phyloP scores from a whole-genome alignment of 2,329 filamentous ascomycete genomes.

The Aureobasidium sp. region DNA sequence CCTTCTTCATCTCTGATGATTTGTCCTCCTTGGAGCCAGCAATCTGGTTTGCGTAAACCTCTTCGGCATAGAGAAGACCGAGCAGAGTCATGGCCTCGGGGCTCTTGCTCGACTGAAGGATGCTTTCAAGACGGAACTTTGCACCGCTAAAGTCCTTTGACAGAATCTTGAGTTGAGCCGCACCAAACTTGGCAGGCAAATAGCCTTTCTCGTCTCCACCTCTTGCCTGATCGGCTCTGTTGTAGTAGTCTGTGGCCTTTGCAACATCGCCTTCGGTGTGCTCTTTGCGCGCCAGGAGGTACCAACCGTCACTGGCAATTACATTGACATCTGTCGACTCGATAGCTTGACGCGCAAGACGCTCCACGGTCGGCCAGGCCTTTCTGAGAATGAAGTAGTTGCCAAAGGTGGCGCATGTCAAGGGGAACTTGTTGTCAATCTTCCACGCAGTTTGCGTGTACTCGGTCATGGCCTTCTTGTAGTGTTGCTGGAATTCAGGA shows the following conservation, averaged over 20 bases:
- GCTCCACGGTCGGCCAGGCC: constrained; percentile 72
- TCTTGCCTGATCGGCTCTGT: constrained; percentile 81
- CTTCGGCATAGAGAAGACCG: constrained; percentile 87
- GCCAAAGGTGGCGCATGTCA: constrained; percentile 86
- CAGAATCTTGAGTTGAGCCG: constrained; percentile 79
- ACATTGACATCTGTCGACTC: constrained; percentile 94
- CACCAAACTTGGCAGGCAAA: constrained; percentile 88
- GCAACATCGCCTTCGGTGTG: constrained; percentile 72
- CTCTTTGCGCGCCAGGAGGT: constrained; percentile 82
- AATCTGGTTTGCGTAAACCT: constrained; percentile 74
- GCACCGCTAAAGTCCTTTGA: constrained; percentile 83
- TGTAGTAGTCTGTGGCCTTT: constrained; percentile 78
- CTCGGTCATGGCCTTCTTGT: constrained; percentile 89
- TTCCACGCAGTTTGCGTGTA: constrained; percentile 94
- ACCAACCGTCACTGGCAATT: constrained; percentile 96
- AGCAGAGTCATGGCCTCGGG: constrained; percentile 88
- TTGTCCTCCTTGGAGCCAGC: constrained; percentile 78
- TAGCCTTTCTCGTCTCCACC: constrained; percentile 88
- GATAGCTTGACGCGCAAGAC: constrained; percentile 84
- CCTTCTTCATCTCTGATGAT: constrained; percentile 75
- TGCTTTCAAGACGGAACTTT: constrained; percentile 89
- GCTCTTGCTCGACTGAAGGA: constrained; percentile 74
- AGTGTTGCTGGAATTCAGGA: constrained; percentile 74
- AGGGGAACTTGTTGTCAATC: constrained; percentile 79
- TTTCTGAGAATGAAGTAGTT: constrained; percentile 83